Percentiles rank a stretch among this genome's conserved stretches.
These are phyloP conservation scores for Suillus bovinus DNA, from an alignment of 768 basidiomycete species.

Conservation along the genomic window DNA sequence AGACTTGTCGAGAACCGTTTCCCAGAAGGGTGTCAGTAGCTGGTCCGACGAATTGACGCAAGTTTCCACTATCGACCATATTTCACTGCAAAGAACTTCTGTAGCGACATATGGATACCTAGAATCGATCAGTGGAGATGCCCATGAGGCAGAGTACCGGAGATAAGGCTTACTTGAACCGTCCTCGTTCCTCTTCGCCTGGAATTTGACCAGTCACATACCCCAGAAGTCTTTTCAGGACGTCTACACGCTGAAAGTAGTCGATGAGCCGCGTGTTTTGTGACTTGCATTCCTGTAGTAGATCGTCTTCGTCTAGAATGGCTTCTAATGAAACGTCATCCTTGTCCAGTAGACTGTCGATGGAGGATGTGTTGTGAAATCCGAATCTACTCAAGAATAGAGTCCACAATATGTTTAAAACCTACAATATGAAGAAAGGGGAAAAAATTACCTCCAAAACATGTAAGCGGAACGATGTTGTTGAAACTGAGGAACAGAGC, in stretches of 20 bases:
- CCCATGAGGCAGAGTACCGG: conserved; percentile 9
- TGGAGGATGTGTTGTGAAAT: conserved; percentile 84
- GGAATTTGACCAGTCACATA: conserved; percentile 90
- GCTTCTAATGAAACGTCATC: conserved; percentile 88
- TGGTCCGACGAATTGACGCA: conserved; percentile 71
- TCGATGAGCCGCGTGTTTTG: conserved; percentile 89
- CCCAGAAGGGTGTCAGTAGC: conserved; percentile 89
- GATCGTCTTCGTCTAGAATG: conserved; percentile 90
- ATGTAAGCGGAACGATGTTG: conserved; percentile 28
- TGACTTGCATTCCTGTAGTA: conserved; percentile 93
- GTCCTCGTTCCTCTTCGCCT: conserved; percentile 72
- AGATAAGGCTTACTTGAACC: conserved; percentile 62
- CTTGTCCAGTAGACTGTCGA: conserved; percentile 89
- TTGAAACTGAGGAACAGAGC: conserved; percentile 7
- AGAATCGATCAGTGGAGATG: conserved; percentile 1
- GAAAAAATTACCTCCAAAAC: conserved; percentile 48
- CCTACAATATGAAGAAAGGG: neutral
- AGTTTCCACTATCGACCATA: conserved; percentile 93
- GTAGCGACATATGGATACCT: conserved; percentile 94
- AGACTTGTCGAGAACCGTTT: conserved; percentile 76
- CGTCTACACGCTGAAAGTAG: conserved; percentile 81
- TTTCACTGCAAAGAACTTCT: conserved; percentile 93
- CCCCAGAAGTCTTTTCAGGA: conserved; percentile 74
- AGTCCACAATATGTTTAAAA: conserved; percentile 10
- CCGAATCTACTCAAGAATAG: conserved; percentile 64